These are phyloP conservation scores for Zancudomyces culisetae DNA, from an alignment of 371 early-diverging fungal genomes.

Conservation along the genomic window DNA sequence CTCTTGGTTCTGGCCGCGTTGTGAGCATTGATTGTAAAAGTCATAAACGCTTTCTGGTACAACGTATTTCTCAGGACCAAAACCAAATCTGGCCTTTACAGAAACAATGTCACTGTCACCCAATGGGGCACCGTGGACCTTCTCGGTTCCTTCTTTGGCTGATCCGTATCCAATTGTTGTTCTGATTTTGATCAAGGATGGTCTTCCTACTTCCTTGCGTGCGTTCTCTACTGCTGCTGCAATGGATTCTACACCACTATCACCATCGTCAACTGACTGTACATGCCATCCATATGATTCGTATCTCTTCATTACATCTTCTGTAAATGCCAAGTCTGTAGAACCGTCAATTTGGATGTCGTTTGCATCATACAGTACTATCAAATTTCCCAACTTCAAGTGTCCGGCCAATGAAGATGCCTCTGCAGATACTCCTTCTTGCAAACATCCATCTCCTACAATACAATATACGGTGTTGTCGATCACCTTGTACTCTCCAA, in stretches of 20 bases:
- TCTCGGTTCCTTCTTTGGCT: slow-evolving; percentile 65
- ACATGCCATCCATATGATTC: slow-evolving; percentile 92
- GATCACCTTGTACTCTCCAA: slow-evolving; percentile 58
- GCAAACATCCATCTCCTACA: slow-evolving; percentile 97
- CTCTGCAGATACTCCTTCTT: slow-evolving; percentile 96
- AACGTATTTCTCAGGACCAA: slow-evolving; percentile 52
- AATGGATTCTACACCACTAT: slow-evolving; percentile 54
- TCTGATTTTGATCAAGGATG: slow-evolving; percentile 68
- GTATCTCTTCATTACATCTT: slow-evolving; percentile 80
- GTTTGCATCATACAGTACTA: slow-evolving; percentile 96
- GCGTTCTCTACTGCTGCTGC: slow-evolving; percentile 56
- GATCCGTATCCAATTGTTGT: slow-evolving; percentile 78
- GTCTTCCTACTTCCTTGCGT: slow-evolving; percentile 66
- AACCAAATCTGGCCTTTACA: slow-evolving; percentile 71
- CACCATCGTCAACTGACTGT: slow-evolving; percentile 59
- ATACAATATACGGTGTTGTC: slow-evolving; percentile 76
- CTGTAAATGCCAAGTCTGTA: slow-evolving; percentile 78
- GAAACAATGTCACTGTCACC: slow-evolving; percentile 73
- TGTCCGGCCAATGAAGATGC: slow-evolving; percentile 97
- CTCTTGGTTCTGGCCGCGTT: slow-evolving; percentile 37
- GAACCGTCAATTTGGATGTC: slow-evolving; percentile 90
- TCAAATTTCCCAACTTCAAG: slow-evolving; percentile 85
- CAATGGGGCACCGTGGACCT: slow-evolving; percentile 81
- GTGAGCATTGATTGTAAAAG: slow-evolving; percentile 37
- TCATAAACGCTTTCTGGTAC: slow-evolving; percentile 52